Conservation (phyloP, 169 alveolate species). For the Plasmodium cynomolgi region DNA sequence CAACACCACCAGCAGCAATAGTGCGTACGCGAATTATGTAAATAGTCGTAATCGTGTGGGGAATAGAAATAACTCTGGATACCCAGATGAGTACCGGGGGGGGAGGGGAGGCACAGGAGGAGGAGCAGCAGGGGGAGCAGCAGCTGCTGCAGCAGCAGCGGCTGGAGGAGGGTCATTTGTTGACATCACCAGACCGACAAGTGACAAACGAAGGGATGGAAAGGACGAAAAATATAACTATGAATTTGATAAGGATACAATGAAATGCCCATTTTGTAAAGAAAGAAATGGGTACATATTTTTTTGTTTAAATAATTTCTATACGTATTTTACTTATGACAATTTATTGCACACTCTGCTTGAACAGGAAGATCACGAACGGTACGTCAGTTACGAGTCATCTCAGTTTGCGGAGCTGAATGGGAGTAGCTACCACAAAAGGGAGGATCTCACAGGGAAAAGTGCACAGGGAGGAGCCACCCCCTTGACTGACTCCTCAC, state of each 20-base stretch:
- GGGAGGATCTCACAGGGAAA: neutral
- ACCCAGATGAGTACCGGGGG: neutral
- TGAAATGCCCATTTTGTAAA: constrained; percentile 76
- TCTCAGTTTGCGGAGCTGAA: neutral
- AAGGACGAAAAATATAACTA: constrained; percentile 50
- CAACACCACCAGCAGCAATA: neutral
- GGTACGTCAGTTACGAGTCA: neutral
- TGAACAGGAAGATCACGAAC: constrained; percentile 9
- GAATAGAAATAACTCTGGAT: neutral
- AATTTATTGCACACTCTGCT: constrained; percentile 51
- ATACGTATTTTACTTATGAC: constrained; percentile 70
- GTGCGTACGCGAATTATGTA: neutral
- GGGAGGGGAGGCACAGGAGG: neutral
- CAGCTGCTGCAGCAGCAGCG: too few relatives aligned
- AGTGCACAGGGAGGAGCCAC: neutral
- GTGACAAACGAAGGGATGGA: constrained; percentile 1
- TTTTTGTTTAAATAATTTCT: constrained; percentile 71
- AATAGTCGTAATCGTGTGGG: neutral
- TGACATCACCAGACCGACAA: neutral
- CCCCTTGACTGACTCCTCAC: neutral
- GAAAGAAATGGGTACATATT: constrained; percentile 72
- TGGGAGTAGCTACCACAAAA: neutral
- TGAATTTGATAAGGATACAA: constrained; percentile 38
- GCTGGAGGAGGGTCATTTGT: neutral
- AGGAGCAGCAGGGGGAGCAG: neutral